Percentiles rank a stretch among this genome's conserved stretches.
Conservation (phyloP, 1,284 basidiomycete genomes). For the Apiotrichum montevideense region DNA sequence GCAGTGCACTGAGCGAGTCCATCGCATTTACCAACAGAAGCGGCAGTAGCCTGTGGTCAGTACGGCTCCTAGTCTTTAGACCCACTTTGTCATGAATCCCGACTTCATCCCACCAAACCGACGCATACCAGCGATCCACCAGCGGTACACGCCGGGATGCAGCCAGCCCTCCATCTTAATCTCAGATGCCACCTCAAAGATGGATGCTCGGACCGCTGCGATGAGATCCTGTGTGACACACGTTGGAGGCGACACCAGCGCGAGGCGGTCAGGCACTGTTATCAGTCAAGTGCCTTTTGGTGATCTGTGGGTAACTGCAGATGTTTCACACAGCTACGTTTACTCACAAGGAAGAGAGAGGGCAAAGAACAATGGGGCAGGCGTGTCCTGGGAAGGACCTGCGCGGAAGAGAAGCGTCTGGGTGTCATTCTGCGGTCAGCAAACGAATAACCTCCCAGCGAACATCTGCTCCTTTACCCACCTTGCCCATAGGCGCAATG, state of each 20-base stretch:
- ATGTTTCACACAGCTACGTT: background rate
- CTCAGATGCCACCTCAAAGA: conserved; percentile 13
- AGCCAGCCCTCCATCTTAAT: conserved; percentile 44
- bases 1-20: conserved; percentile 23
- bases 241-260: conserved; percentile 35
- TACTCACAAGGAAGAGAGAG: conserved; percentile 38
- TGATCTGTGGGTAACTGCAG: conserved; percentile 18
- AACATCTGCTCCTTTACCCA: conserved; percentile 1
- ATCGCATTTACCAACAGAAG: conserved; percentile 30
- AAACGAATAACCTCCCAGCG: no score
- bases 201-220: conserved; percentile 30
- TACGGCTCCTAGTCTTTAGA: background rate
- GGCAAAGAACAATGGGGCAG: conserved; percentile 34
- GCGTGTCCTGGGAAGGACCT: conserved; percentile 16
- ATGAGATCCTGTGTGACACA: conserved; percentile 28
- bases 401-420: conserved; percentile 37
- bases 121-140: conserved; percentile 40
- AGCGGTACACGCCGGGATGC: conserved; percentile 39
- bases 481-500: conserved; percentile 29
- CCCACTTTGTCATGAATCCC: conserved; percentile 28
- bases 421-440: conserved; percentile 26
- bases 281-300: background rate
- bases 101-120: conserved; percentile 24
- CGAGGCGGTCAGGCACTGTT: conserved; percentile 39
- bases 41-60: conserved; percentile 29